Conservation (phyloP, 2,329 filamentous ascomycete species). For the Phoma herbarum region DNA sequence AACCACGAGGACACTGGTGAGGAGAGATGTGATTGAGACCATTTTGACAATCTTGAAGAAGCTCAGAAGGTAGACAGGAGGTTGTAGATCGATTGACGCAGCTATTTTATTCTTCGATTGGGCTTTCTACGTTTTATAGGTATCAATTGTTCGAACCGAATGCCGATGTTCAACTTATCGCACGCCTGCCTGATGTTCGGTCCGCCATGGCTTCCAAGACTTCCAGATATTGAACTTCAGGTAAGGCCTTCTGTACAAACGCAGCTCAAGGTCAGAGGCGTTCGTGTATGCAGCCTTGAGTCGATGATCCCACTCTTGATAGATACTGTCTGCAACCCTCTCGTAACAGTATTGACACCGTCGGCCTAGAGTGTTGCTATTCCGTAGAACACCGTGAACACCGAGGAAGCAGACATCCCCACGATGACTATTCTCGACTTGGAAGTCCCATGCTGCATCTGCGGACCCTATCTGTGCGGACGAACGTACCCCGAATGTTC, state of each 20-base stretch:
- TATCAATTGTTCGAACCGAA: no score
- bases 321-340: conserved; percentile 16
- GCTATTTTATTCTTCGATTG: not conserved
- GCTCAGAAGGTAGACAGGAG: not conserved
- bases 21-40: conserved; percentile 33
- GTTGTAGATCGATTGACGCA: not conserved
- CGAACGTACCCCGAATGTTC: conserved; percentile 5
- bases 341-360: conserved; percentile 26
- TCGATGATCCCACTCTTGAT: conserved; percentile 8
- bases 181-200: not conserved
- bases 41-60: conserved; percentile 18
- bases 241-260: conserved; percentile 5
- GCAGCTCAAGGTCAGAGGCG: conserved; percentile 10
- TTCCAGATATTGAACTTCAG: conserved; percentile 5
- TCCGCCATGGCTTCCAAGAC: conserved; percentile 34
- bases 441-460: conserved; percentile 13
- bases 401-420: conserved; percentile 9
- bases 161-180: not conserved
- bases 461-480: conserved; percentile 24
- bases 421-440: conserved; percentile 6
- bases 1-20: conserved; percentile 32
- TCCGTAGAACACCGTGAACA: not conserved
- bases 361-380: conserved; percentile 8
- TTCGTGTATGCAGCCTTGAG: conserved; percentile 9
- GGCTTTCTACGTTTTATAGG: conserved; percentile 4